These are phyloP conservation scores for Nelumbo lutea DNA, from an alignment of 164 flowering plant species.

Conservation along the genomic window DNA sequence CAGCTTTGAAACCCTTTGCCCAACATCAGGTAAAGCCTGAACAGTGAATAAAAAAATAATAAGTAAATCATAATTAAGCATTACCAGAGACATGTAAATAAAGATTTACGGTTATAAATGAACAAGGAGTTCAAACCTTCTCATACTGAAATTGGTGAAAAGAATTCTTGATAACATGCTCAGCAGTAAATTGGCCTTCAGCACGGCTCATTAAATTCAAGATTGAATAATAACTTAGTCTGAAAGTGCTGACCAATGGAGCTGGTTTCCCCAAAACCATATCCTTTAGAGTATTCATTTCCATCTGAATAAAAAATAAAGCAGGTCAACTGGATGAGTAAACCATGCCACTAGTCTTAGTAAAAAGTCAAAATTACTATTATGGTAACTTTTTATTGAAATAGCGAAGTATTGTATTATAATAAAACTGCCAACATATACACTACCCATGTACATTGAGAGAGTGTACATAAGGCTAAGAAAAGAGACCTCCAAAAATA, in stretches of 20 bases:
- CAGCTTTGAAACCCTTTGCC: constrained; percentile 62
- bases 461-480: too few relatives aligned
- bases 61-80: background rate
- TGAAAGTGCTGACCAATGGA: constrained; percentile 92
- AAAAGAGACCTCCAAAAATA: too few relatives aligned
- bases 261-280: constrained; percentile 98
- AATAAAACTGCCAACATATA: too few relatives aligned
- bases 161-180: constrained; percentile 91
- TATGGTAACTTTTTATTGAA: too few relatives aligned
- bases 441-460: too few relatives aligned
- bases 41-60: constrained; percentile 6
- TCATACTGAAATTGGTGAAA: constrained; percentile 98
- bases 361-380: background rate
- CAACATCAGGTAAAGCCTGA: constrained; percentile 89
- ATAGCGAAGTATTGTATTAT: too few relatives aligned
- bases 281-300: constrained; percentile 81
- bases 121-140: constrained; percentile 48
- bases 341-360: background rate
- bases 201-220: constrained; percentile 96
- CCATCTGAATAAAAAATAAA: constrained; percentile 60
- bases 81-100: background rate
- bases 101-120: background rate
- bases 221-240: constrained; percentile 92
- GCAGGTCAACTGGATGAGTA: background rate
- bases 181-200: constrained; percentile 98